Base-by-base conservation (phyloP, 2,329 filamentous ascomycete genomes). In the Colletotrichum scovillei region DNA sequence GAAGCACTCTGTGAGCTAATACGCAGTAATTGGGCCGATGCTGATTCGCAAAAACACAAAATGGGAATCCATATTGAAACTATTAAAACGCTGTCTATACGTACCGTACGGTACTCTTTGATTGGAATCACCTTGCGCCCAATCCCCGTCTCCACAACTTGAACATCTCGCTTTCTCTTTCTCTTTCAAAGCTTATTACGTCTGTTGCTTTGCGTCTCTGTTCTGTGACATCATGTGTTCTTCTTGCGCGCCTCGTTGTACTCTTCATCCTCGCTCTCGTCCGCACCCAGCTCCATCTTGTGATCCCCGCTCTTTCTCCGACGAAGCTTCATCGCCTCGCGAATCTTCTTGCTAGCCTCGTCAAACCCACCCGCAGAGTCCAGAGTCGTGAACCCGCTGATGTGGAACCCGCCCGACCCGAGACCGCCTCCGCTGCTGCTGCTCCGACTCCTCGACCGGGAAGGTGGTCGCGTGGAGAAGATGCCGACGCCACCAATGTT, bases 381-480 rank as follows among this genome's bases (percentile, higher is more conserved):
- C 67, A 92, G 82, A 7, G 86, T 85, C 28, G 89, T 97, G 77
- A 97, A 94, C 2, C 88, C 90, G 78, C 91, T 91, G 74, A 96
- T 83, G 1, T 90, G 89, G 79, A 94, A 93, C 0, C 88, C 90
- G 3, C 85, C 85, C 22, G 88, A 89, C 4, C 91, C 90, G 69
- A 91, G 86, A 0, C 90, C 88, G 30, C 90, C 90, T 53, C 91
- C 90, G 74, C 88, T 90, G 74, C 92, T 94, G 81, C 92, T 91
- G 78, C 91, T 94, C 30, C 93, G 88, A 76, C 89, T 92, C 69
- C 92, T 89, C 64, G 90, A 92, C n/a, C 95, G 92, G 64, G 94
- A 97, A n/a, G 93, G 89, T 5, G 95, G 95, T 35, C 94, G 89
- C 19, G 94, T 97, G 3, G 95, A 95, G 84, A 98, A 99, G 84